These are phyloP conservation scores for Daldinia vernicosa DNA, from an alignment of 495 filamentous ascomycete species.

Conservation along the genomic window DNA sequence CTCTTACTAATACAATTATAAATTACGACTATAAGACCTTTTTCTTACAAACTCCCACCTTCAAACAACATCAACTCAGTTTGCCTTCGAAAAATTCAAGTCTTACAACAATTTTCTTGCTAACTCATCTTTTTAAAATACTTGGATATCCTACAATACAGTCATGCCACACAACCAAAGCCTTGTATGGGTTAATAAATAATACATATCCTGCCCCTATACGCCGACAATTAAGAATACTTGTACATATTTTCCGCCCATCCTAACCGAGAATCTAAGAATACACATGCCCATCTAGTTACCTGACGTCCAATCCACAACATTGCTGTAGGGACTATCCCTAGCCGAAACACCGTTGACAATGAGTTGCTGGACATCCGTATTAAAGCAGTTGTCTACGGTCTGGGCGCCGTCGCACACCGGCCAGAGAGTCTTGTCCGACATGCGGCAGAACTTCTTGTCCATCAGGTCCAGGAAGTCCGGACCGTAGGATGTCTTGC, in stretches of 20 bases:
- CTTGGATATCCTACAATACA: background rate
- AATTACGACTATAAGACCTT: too few species aligned
- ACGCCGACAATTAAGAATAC: background rate
- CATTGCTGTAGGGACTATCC: conserved; percentile 26
- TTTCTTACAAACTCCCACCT: too few species aligned
- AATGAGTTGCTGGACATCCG: conserved; percentile 13
- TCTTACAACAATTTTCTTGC: too few species aligned
- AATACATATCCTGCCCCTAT: background rate
- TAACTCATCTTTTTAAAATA: background rate
- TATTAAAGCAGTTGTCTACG: conserved; percentile 38
- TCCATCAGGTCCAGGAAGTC: conserved; percentile 42
- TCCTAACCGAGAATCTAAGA: background rate
- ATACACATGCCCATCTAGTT: background rate
- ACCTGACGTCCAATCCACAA: conserved; percentile 33
- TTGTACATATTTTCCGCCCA: background rate
- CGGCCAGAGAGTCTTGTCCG: conserved; percentile 42
- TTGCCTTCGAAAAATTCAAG: too few species aligned
- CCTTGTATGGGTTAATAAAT: background rate
- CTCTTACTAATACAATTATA: too few species aligned
- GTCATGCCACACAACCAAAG: background rate
- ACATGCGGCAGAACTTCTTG: conserved; percentile 47
- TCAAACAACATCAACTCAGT: background rate
- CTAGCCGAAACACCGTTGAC: conserved; percentile 21
- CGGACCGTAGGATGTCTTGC: conserved; percentile 44
- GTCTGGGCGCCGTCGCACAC: conserved; percentile 12